These are phyloP conservation scores for Hypoxylon sp. DNA, from an alignment of 2,329 filamentous ascomycete species.

Conservation along the genomic window DNA sequence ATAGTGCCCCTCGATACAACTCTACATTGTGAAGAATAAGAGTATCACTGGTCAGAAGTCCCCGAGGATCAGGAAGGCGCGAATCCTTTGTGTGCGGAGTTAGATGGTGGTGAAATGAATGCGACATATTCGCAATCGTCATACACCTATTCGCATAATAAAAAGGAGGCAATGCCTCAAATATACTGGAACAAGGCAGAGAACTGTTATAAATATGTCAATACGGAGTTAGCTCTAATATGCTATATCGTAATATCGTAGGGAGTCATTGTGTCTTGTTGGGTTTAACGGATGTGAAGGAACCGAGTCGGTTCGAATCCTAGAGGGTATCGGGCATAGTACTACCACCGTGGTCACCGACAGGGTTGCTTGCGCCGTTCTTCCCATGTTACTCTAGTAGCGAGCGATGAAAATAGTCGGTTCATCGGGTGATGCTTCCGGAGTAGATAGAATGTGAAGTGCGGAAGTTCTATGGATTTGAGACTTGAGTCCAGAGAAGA, in stretches of 20 bases:
- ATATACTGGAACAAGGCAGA: neutral
- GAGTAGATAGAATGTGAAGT: neutral
- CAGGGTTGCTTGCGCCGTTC: conserved; percentile 16
- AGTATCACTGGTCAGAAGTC: neutral
- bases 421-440: conserved; percentile 12
- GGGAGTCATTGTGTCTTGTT: neutral
- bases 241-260: neutral
- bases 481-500: conserved; percentile 10
- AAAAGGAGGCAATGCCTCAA: neutral
- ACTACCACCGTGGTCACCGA: conserved; percentile 32
- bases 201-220: neutral
- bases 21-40: neutral
- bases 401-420: neutral
- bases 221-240: neutral
- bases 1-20: neutral
- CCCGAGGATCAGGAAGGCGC: neutral
- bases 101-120: conserved; percentile 6
- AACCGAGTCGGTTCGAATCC: neutral
- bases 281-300: neutral
- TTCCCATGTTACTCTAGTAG: conserved; percentile 1
- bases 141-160: conserved; percentile 1
- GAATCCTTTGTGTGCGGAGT: neutral
- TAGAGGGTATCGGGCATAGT: conserved; percentile 30
- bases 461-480: conserved; percentile 6
- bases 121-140: conserved; percentile 17